Base-by-base conservation (phyloP, 192 early-diverging fungal species). In the Diversispora eburnea region DNA sequence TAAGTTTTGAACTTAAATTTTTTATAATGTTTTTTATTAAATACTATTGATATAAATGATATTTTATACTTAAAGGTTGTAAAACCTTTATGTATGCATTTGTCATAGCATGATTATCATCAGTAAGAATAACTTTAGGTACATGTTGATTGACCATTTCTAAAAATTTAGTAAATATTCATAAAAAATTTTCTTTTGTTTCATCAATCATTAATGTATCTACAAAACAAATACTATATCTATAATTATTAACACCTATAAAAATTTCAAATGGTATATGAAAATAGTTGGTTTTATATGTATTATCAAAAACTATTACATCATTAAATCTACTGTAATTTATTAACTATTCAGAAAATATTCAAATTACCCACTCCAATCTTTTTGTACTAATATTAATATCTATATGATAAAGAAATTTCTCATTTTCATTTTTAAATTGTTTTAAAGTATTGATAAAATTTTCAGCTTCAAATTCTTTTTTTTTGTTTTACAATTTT, bases 21-120 rank as follows among this genome's bases (percentile, higher is more conserved):
- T 66, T 66, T 20, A 66, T 66, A 3, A 66, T 20, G 0, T 66
- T 66, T 66, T 66, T 66, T 20, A 65, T 48, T 66, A 66, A 48
- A n/a, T 66, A 9, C 42, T 22, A 66, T 48, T 48, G 62, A 64
- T 46, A 64, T 39, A 66, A 46, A 19, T 0, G 15, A 48, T 66
- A 9, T 48, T 66, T 66, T 45, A 15, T 48, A 13, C 42, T 15
- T 6, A 45, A 47, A 20, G n/a, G 43, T 48, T 45, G 3, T 45
- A 66, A 66, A 45, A 49, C 19, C 47, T 46, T 45, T 19, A 5
- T 46, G n/a, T 19, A 47, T 46, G 63, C 63, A 49, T 49, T 66
- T 48, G 42, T 4, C n/a, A 66, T 66, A 17, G n/a, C 45, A 7
- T 66, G 15, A 46, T 66, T 9, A 66, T 66, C 47, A 66, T 66